Base-by-base conservation (phyloP, 2,329 filamentous ascomycete species). In the Amauroascus niger region DNA sequence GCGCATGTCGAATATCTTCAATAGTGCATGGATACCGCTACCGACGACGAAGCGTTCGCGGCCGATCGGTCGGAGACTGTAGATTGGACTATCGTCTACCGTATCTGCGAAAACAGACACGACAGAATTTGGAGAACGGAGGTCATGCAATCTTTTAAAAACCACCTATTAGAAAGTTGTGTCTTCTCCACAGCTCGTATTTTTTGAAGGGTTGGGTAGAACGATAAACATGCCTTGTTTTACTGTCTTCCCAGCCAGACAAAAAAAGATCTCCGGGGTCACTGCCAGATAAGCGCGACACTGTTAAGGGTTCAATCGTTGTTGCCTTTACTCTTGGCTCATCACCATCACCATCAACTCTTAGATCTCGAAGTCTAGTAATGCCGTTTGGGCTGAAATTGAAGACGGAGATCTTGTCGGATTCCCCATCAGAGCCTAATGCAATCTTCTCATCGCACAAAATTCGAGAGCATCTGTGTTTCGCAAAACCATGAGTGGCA, bases 1-100 rank as follows among this genome's bases (percentile, higher is more conserved):
- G 22, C 81, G 78, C 41, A 84, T 63, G 59, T 85, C 81, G 58
- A 82, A 84, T 3, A 83, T 69, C 59, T 83, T 83, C 43, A 84
- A 66, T 49, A 82, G 70, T 43, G 74, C 76, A 63, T 83, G 78
- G 47, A 76, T 72, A 2, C 76, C 75, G 1, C 76, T 74, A 22
- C 81, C 81, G 9, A 76, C 78, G 7, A 83, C 62, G 52, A 84
- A 75, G 1, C 74, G 71, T 59, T 83, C 76, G 18, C 74, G 73
- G 1, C 79, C 79, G 49, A 82, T 75, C 0, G 76, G 67, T 1
- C 78, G 73, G 14, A 84, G 71, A 18, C 78, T 78, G 61, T 83
- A 83, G 6, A 83, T 74, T 0, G 79, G 71, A 16, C 77, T 78
- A 56, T 77, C 72, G 59, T 84, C 80, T 2, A 79, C 77, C 1